Percentiles rank a stretch among this genome's conserved stretches.
These are phyloP conservation scores for Aspergillus spinulosporus DNA, from an alignment of 2,329 filamentous ascomycete genomes.

Conservation along the genomic window DNA sequence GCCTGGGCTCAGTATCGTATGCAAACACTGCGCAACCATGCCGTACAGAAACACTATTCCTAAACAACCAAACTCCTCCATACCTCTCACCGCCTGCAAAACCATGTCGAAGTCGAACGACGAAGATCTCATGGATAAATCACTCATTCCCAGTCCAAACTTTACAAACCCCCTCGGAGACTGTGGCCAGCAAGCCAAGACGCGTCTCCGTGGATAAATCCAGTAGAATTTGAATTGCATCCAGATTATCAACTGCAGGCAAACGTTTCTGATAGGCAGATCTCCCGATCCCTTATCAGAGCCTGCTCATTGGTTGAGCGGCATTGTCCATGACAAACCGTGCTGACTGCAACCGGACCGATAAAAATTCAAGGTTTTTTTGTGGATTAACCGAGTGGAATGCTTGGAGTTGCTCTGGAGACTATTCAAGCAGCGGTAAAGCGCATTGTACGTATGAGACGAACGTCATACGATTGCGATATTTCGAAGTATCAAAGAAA, in stretches of 20 bases:
- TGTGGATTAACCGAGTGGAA: no score
- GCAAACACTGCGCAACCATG: no score
- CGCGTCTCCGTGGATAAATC: neutral
- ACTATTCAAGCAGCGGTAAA: no score
- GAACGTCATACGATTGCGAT: no score
- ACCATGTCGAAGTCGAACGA: neutral
- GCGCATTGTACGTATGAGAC: no score
- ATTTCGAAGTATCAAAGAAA: no score
- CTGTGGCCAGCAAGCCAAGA: neutral
- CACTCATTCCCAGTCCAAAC: neutral
- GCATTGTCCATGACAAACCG: constrained; percentile 33
- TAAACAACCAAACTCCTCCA: no score
- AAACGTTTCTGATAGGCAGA: constrained; percentile 1
- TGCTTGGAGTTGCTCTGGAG: no score
- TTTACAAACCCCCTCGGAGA: neutral
- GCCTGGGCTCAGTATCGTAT: neutral
- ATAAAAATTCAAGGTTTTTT: neutral
- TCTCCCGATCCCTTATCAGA: constrained; percentile 30
- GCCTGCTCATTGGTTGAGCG: constrained; percentile 26
- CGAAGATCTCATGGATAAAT: neutral
- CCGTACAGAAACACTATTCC: no score
- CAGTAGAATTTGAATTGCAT: neutral
- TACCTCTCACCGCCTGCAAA: neutral
- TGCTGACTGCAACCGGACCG: constrained; percentile 32
- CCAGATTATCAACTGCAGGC: neutral